Conservation (phyloP, 1,139 yeast species). For the Taphrina sp. region DNA sequence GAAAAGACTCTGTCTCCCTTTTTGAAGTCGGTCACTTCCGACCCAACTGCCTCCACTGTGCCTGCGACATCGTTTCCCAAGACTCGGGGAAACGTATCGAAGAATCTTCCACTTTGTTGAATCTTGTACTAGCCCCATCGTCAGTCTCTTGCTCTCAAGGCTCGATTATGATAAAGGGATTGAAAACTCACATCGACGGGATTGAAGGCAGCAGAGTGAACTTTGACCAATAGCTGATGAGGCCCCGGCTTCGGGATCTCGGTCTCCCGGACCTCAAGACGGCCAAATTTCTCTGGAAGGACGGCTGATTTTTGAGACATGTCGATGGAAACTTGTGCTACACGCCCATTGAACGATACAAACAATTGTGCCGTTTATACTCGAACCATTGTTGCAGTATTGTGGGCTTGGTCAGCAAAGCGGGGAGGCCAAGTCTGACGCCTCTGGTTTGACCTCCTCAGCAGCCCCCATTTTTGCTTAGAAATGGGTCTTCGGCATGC, state of each 20-base stretch:
- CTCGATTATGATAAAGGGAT: no score
- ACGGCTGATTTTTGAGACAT: no score
- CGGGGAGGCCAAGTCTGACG: no score
- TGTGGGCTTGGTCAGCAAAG: no score
- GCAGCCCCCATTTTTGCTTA: no score
- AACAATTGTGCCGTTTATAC: no score
- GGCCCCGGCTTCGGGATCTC: constrained; percentile 34
- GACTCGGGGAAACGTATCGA: constrained; percentile 37
- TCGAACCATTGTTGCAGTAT: no score
- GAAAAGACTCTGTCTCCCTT: constrained; percentile 51
- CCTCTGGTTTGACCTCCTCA: no score
- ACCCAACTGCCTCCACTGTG: constrained; percentile 50
- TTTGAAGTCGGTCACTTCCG: constrained; percentile 45
- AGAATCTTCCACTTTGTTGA: neutral
- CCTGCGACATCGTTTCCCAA: constrained; percentile 53
- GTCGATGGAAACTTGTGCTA: no score
- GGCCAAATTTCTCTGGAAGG: no score
- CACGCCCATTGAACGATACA: no score
- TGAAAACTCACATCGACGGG: constrained; percentile 21
- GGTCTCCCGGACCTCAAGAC: constrained; percentile 1
- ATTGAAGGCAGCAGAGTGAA: constrained; percentile 8
- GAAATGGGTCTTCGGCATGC: no score
- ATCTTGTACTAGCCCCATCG: constrained; percentile 7
- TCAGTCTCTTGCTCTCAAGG: neutral
- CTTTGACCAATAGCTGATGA: constrained; percentile 38